phyloP scores from a whole-genome alignment of 2,329 filamentous ascomycete genomes.

The Verticillium nubilum region DNA sequence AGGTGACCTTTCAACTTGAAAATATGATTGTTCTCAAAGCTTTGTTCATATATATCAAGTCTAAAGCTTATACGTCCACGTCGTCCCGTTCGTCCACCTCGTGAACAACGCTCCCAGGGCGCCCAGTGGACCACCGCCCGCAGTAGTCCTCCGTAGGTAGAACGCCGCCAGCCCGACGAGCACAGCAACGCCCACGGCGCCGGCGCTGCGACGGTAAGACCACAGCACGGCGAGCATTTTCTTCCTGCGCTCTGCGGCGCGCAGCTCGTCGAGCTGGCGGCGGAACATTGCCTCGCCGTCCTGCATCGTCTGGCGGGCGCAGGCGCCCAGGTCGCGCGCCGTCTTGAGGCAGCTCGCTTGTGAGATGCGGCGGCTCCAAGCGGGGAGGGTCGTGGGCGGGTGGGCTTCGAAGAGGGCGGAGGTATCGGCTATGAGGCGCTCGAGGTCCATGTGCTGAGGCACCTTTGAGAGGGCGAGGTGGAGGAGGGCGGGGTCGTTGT shows the following conservation, averaged over 20 bases:
- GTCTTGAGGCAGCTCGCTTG: constrained; percentile 80
- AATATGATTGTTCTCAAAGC: too few species aligned
- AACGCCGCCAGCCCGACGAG: constrained; percentile 63
- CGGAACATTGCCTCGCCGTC: constrained; percentile 66
- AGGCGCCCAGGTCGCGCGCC: constrained; percentile 47
- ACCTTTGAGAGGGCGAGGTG: constrained; percentile 84
- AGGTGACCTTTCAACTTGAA: too few species aligned
- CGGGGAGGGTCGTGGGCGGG: constrained; percentile 67
- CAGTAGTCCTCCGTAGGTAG: constrained; percentile 52
- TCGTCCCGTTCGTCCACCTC: constrained; percentile 10
- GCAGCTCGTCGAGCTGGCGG: constrained; percentile 67
- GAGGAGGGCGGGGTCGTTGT: constrained; percentile 86
- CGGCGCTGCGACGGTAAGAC: constrained; percentile 60
- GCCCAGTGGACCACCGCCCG: constrained; percentile 4
- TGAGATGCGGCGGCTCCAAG: constrained; percentile 66
- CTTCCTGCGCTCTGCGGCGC: constrained; percentile 54
- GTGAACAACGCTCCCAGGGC: constrained; percentile 11
- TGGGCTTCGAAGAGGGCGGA: constrained; percentile 55
- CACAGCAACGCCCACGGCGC: constrained; percentile 58
- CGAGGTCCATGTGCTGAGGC: constrained; percentile 74
- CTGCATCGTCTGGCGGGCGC: constrained; percentile 50
- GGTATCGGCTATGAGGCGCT: constrained; percentile 66
- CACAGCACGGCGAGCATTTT: constrained; percentile 46
- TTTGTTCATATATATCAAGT: background rate
- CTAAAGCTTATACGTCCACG: constrained; percentile 10